phyloP scores from a whole-genome alignment of 192 early-diverging fungal genomes.

The Dimargaris cristalligena region DNA sequence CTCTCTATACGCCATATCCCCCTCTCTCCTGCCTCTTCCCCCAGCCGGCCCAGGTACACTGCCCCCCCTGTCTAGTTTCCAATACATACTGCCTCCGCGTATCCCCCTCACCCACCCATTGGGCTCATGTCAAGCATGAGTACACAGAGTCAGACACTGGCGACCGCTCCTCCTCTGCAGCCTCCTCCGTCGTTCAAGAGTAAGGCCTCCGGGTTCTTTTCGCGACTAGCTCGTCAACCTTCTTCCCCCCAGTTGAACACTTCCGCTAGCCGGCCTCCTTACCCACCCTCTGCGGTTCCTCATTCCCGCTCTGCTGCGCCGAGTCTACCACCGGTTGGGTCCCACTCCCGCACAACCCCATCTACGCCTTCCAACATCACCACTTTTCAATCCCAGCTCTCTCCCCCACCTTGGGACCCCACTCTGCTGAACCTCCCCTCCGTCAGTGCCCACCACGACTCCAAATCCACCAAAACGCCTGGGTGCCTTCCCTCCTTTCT shows the following conservation, averaged over 20 bases:
- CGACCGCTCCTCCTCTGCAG: no score
- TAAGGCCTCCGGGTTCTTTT: slow-evolving; percentile 8
- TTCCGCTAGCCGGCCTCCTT: not conserved
- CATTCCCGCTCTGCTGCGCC: not conserved
- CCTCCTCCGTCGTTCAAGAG: not conserved
- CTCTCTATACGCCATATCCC: no score
- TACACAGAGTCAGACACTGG: no score
- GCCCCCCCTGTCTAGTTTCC: no score
- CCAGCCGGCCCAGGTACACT: no score
- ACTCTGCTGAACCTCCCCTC: not conserved
- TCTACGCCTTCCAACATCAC: not conserved
- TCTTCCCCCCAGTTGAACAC: slow-evolving; percentile 1
- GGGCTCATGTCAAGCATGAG: no score
- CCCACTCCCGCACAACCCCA: slow-evolving; percentile 1
- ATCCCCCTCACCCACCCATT: no score
- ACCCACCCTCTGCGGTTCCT: not conserved
- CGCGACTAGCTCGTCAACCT: slow-evolving; percentile 3
- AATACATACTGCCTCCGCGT: no score
- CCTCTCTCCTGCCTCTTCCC: no score
- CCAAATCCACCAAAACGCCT: no score
- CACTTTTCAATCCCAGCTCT: not conserved
- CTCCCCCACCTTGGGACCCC: not conserved
- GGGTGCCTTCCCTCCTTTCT: not conserved
- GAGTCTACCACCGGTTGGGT: not conserved
- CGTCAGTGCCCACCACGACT: no score